Percentiles rank a stretch among this genome's conserved stretches.
Conservation (phyloP, 2,329 filamentous ascomycete species). For the Pseudocercospora cruenta region DNA sequence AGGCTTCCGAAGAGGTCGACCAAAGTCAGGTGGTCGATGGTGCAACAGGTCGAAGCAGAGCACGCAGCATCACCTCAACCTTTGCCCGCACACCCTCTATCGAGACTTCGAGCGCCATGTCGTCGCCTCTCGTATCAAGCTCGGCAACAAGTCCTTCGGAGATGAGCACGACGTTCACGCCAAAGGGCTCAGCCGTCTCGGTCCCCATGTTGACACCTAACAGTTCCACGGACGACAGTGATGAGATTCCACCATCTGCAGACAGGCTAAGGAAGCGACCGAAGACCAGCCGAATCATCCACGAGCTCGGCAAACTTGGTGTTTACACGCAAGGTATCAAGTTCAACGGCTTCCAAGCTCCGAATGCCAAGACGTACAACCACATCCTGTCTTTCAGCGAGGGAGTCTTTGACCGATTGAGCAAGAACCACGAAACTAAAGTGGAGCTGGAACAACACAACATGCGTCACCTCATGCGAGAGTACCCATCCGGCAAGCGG, state of each 20-base stretch:
- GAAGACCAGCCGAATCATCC: conserved; percentile 80
- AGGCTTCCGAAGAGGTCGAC: conserved; percentile 65
- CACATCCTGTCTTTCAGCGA: conserved; percentile 97
- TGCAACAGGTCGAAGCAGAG: conserved; percentile 42
- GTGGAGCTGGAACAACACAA: conserved; percentile 85
- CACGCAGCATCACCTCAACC: conserved; percentile 77
- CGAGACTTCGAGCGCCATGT: conserved; percentile 60
- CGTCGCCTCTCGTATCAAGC: conserved; percentile 56
- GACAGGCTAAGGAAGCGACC: conserved; percentile 64
- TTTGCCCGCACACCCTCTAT: conserved; percentile 65
- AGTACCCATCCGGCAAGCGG: conserved; percentile 84
- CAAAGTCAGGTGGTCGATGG: conserved; percentile 46
- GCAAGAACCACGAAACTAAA: conserved; percentile 74
- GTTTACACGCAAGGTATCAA: conserved; percentile 80
- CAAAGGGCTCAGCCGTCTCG: conserved; percentile 61
- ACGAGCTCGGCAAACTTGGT: conserved; percentile 79
- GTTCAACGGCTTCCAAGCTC: conserved; percentile 73
- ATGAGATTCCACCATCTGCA: conserved; percentile 62
- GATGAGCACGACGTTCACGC: conserved; percentile 50
- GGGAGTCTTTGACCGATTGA: conserved; percentile 79
- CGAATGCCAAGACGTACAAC: conserved; percentile 84
- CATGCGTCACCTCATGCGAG: conserved; percentile 85
- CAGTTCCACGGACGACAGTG: conserved; percentile 77
- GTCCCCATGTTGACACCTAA: conserved; percentile 59
- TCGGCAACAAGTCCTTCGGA: conserved; percentile 56